Conservation (phyloP, 768 basidiomycete species). For the Pisolithus tinctorius region DNA sequence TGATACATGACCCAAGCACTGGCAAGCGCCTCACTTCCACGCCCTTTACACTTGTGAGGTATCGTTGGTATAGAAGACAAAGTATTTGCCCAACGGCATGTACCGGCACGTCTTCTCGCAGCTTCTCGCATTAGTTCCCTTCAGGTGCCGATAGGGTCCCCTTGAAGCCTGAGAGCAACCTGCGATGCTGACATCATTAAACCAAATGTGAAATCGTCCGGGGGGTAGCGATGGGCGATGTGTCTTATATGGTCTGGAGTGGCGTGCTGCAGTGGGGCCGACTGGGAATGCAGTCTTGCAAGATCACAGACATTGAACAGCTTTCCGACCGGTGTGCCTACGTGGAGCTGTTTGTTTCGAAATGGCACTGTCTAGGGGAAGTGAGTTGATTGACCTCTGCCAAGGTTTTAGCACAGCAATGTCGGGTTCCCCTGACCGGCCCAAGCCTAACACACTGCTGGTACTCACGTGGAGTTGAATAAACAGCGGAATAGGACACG, state of each 20-base stretch:
- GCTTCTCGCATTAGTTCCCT: no score
- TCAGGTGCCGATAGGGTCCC: slow-evolving; percentile 82
- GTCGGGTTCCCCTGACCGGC: neutral
- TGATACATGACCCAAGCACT: slow-evolving; percentile 95
- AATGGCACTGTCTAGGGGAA: neutral
- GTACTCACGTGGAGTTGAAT: neutral
- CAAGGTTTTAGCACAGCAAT: neutral
- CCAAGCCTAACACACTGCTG: neutral
- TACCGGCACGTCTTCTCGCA: slow-evolving; percentile 48
- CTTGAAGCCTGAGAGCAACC: slow-evolving; percentile 60
- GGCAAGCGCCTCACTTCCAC: slow-evolving; percentile 62
- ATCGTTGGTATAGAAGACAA: slow-evolving; percentile 98
- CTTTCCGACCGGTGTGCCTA: no score
- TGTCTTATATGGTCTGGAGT: slow-evolving; percentile 62
- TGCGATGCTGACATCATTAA: slow-evolving; percentile 52
- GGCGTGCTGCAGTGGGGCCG: slow-evolving; percentile 48
- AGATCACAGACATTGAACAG: no score
- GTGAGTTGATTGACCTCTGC: neutral
- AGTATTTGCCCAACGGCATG: slow-evolving; percentile 84
- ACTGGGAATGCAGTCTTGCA: no score
- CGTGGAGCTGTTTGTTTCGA: no score
- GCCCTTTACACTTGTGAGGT: slow-evolving; percentile 86
- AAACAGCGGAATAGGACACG: neutral
- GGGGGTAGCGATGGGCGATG: slow-evolving; percentile 58
- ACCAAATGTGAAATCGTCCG: slow-evolving; percentile 84